Conservation (phyloP, 108 stramenopile species). For the Pseudonitzschia multiseries region DNA sequence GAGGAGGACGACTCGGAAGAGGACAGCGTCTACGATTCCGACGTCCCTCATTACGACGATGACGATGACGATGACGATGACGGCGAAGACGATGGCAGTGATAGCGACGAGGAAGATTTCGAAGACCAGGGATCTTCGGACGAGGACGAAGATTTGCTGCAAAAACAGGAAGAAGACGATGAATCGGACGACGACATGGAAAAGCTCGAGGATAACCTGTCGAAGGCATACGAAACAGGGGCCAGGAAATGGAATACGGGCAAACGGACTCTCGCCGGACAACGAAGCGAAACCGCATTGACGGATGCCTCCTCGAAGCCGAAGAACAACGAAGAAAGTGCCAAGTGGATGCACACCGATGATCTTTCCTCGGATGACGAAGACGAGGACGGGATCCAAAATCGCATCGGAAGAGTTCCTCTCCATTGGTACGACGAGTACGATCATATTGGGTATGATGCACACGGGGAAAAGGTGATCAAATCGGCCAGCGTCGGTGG, state of each 20-base stretch:
- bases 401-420: conserved; percentile 96
- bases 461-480: conserved; percentile 82
- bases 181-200: conserved; percentile 65
- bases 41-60: conserved; percentile 38
- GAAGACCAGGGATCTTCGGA: conserved; percentile 88
- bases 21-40: conserved; percentile 48
- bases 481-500: conserved; percentile 60
- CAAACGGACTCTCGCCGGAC: conserved; percentile 37
- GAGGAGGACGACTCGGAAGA: conserved; percentile 32
- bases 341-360: conserved; percentile 88
- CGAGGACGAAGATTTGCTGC: conserved; percentile 73
- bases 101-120: conserved; percentile 63
- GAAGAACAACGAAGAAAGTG: conserved; percentile 6
- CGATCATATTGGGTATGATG: conserved; percentile 96
- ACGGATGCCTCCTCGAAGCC: neutral
- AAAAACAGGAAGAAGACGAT: conserved; percentile 62
- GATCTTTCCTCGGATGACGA: conserved; percentile 97
- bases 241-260: conserved; percentile 53
- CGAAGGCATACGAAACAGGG: conserved; percentile 49
- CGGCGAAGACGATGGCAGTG: conserved; percentile 29
- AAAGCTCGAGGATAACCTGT: conserved; percentile 58
- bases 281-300: conserved; percentile 12
- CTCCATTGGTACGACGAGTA: conserved; percentile 98
- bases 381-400: conserved; percentile 77
- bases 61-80: conserved; percentile 40